Conservation (phyloP, 257 asterid genomes). For the Striga asiatica region DNA sequence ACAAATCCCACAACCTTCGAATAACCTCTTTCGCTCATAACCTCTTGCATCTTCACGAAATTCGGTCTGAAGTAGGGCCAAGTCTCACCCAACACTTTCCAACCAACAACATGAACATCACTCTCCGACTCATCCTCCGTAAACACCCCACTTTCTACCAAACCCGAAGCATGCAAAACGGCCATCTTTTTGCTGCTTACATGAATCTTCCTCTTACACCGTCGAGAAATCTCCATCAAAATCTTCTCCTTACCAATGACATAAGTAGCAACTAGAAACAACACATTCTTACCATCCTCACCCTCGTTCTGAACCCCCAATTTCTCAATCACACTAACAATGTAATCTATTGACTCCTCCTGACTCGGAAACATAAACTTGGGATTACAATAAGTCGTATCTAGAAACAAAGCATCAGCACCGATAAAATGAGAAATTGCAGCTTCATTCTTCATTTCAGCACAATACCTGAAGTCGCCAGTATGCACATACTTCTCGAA, state of each 20-base stretch:
- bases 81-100: conserved; percentile 91
- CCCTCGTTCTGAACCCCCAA: conserved; percentile 38
- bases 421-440: conserved; percentile 47
- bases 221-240: conserved; percentile 61
- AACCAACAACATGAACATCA: conserved; percentile 86
- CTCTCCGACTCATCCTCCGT: conserved; percentile 54
- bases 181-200: conserved; percentile 57
- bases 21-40: conserved; percentile 73
- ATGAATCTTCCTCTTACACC: conserved; percentile 66
- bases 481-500: conserved; percentile 79
- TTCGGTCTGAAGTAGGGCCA: conserved; percentile 94
- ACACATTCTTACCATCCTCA: conserved; percentile 25
- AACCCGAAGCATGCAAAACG: conserved; percentile 48
- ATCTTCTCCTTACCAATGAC: conserved; percentile 87
- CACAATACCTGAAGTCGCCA: conserved; percentile 73
- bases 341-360: conserved; percentile 76
- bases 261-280: conserved; percentile 86
- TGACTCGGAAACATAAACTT: conserved; percentile 73
- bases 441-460: conserved; percentile 42
- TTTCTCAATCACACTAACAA: conserved; percentile 53
- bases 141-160: conserved; percentile 57
- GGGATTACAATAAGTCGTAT: conserved; percentile 87
- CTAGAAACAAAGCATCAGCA: conserved; percentile 74
- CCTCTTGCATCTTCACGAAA: conserved; percentile 56
- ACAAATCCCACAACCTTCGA: conserved; percentile 81